phyloP scores from a whole-genome alignment of 805 yeast species.

The Candida coleopterorum region DNA sequence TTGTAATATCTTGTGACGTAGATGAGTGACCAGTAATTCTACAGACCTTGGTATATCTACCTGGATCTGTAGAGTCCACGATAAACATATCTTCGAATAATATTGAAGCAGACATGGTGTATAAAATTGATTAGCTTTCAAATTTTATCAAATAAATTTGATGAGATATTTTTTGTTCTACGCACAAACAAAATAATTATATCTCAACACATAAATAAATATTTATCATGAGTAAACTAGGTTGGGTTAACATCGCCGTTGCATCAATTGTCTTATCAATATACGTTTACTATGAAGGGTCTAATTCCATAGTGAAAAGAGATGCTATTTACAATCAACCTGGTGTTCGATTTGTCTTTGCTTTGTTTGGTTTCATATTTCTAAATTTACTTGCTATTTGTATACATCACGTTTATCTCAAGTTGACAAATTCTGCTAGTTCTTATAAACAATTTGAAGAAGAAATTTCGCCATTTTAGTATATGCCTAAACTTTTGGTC shows the following conservation, averaged over 20 bases:
- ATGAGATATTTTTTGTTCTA: slow-evolving; percentile 3
- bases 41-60: slow-evolving; percentile 86
- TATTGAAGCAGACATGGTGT: slow-evolving; percentile 32
- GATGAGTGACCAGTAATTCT: slow-evolving; percentile 87
- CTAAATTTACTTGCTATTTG: slow-evolving; percentile 33
- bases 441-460: slow-evolving; percentile 33
- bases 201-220: too few species aligned
- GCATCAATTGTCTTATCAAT: too few species aligned
- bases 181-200: too few species aligned
- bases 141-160: too few species aligned
- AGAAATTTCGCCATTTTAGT: slow-evolving; percentile 30
- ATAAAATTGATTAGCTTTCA: too few species aligned
- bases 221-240: too few species aligned
- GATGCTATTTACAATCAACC: slow-evolving; percentile 16
- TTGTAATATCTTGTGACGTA: slow-evolving; percentile 70
- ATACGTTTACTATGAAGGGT: too few species aligned
- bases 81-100: slow-evolving; percentile 91
- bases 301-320: slow-evolving; percentile 1
- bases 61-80: slow-evolving; percentile 78
- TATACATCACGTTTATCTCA: slow-evolving; percentile 34
- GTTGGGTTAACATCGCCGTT: too few species aligned
- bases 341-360: slow-evolving; percentile 30
- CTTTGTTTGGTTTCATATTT: slow-evolving; percentile 28
- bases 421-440: slow-evolving; percentile 22
- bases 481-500: too few species aligned